phyloP scores from a whole-genome alignment of 1,284 basidiomycete genomes.

The Laetiporus sulphureus region DNA sequence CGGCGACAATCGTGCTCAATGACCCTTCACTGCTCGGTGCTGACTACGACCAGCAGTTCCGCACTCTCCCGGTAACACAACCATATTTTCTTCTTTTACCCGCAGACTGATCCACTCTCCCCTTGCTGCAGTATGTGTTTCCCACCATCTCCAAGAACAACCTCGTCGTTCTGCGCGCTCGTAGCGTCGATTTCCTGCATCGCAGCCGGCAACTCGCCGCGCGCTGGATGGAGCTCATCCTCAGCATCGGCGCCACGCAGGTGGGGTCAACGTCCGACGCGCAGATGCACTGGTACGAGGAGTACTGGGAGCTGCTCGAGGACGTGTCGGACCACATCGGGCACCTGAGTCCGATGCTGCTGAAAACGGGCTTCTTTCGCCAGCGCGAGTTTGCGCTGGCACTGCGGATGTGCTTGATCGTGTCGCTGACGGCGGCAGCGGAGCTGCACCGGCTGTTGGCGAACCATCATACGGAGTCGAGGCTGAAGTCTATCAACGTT shows the following conservation, averaged over 20 bases:
- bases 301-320: slow-evolving; percentile 22
- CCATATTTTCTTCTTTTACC: no score
- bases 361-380: slow-evolving; percentile 16
- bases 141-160: slow-evolving; percentile 16
- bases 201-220: slow-evolving; percentile 4
- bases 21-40: slow-evolving; percentile 12
- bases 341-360: slow-evolving; percentile 16
- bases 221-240: slow-evolving; percentile 10
- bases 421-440: slow-evolving; percentile 13
- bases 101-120: no score
- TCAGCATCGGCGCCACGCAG: slow-evolving; percentile 3
- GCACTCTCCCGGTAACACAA: slow-evolving; percentile 15
- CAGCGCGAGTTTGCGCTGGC: slow-evolving; percentile 15
- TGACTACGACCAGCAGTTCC: slow-evolving; percentile 17
- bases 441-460: slow-evolving; percentile 14
- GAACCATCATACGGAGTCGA: slow-evolving; percentile 12
- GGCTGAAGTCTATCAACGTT: slow-evolving; percentile 9
- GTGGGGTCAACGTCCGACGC: slow-evolving; percentile 3
- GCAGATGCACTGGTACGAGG: slow-evolving; percentile 18
- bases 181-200: slow-evolving; percentile 9
- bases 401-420: slow-evolving; percentile 16
- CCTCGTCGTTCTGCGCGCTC: slow-evolving; percentile 16
- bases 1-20: slow-evolving; percentile 17
- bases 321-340: slow-evolving; percentile 17
- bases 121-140: slow-evolving; percentile 11